Percentiles rank a stretch among this genome's conserved stretches.
phyloP scores from a whole-genome alignment of 2,329 filamentous ascomycete species.

The Xylariaceae sp. region DNA sequence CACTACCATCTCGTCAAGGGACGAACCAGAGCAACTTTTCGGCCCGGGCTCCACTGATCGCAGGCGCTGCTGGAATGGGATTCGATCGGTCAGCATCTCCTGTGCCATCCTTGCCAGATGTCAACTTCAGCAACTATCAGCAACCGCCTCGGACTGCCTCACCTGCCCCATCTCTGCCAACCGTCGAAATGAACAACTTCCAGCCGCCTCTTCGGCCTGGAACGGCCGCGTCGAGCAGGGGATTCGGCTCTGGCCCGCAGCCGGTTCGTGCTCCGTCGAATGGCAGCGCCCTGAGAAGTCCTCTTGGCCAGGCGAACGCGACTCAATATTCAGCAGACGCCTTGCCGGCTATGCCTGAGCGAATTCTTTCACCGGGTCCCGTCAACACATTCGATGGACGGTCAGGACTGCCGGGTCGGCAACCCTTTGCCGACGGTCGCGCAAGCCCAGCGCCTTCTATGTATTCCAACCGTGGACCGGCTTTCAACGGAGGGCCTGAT shows the following conservation, averaged over 20 bases:
- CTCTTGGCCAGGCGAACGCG: slow-evolving; percentile 15
- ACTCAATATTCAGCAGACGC: slow-evolving; percentile 17
- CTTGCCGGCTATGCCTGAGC: slow-evolving; percentile 26
- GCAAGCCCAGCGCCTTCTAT: slow-evolving; percentile 26
- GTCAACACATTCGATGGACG: slow-evolving; percentile 15
- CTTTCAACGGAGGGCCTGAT: too few relatives aligned
- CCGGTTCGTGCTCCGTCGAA: slow-evolving; percentile 13
- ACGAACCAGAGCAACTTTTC: slow-evolving; percentile 48
- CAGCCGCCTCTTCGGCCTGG: slow-evolving; percentile 22
- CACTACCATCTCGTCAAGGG: slow-evolving; percentile 32
- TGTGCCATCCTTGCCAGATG: slow-evolving; percentile 27
- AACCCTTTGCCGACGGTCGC: slow-evolving; percentile 19
- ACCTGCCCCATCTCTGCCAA: slow-evolving; percentile 29
- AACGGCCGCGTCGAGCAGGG: slow-evolving; percentile 30
- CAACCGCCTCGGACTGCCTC: slow-evolving; percentile 25
- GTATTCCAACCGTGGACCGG: slow-evolving; percentile 12
- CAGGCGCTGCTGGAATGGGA: slow-evolving; percentile 54
- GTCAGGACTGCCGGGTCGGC: slow-evolving; percentile 10
- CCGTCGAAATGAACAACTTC: slow-evolving; percentile 21
- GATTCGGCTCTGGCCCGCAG: slow-evolving; percentile 21
- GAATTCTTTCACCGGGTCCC: slow-evolving; percentile 21
- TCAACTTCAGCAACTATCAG: slow-evolving; percentile 21
- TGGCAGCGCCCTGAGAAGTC: too few relatives aligned
- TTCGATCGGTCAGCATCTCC: slow-evolving; percentile 33
- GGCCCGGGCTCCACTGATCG: slow-evolving; percentile 56